phyloP scores from a whole-genome alignment of 2,329 filamentous ascomycete genomes.

The Mollisia scopiformis region DNA sequence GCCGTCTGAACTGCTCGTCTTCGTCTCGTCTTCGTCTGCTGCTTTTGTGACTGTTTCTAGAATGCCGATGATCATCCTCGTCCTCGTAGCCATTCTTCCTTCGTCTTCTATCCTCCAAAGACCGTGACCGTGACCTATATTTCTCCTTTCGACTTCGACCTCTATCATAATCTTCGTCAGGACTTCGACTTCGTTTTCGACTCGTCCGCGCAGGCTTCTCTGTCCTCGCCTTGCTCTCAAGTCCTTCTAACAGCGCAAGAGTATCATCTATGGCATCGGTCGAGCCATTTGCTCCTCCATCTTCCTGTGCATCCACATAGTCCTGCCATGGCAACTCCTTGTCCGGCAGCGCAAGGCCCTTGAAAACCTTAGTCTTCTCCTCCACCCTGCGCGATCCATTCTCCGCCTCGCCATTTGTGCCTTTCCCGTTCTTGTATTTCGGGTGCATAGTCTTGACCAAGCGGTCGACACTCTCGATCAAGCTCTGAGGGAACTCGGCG shows the following conservation, averaged over 20 bases:
- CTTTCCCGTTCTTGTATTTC: slow-evolving; percentile 72
- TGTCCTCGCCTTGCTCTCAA: slow-evolving; percentile 67
- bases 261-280: slow-evolving; percentile 87
- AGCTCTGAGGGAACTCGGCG: slow-evolving; percentile 80
- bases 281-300: slow-evolving; percentile 36
- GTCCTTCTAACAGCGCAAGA: slow-evolving; percentile 83
- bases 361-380: slow-evolving; percentile 87
- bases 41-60: slow-evolving; percentile 42
- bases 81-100: slow-evolving; percentile 53
- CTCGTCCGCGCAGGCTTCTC: slow-evolving; percentile 39
- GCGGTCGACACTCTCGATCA: slow-evolving; percentile 90
- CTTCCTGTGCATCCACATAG: slow-evolving; percentile 42
- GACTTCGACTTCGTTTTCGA: slow-evolving; percentile 58
- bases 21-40: slow-evolving; percentile 51
- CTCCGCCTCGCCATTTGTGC: slow-evolving; percentile 41
- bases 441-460: slow-evolving; percentile 90
- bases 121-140: slow-evolving; percentile 55
- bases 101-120: slow-evolving; percentile 45
- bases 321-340: slow-evolving; percentile 61
- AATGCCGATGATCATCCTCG: slow-evolving; percentile 62
- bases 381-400: slow-evolving; percentile 53
- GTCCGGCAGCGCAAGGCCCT: slow-evolving; percentile 85
- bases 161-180: slow-evolving; percentile 43
- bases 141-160: slow-evolving; percentile 42
- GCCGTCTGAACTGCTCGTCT: slow-evolving; percentile 65